phyloP scores from a whole-genome alignment of 2,329 filamentous ascomycete genomes.

The Setomelanomma holmii region DNA sequence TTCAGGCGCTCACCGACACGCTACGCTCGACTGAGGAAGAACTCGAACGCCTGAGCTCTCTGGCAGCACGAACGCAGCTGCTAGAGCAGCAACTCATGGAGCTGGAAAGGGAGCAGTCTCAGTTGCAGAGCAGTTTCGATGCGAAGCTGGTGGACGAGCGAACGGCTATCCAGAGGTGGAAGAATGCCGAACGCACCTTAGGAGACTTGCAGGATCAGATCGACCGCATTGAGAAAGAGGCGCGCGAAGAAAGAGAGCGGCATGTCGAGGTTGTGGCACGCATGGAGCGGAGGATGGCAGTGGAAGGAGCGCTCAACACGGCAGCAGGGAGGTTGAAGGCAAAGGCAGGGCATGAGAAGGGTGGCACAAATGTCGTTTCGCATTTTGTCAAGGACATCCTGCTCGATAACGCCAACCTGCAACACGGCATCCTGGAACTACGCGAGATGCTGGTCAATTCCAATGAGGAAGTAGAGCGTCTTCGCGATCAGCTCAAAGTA shows the following conservation, averaged over 20 bases:
- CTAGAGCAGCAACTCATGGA: slow-evolving; percentile 81
- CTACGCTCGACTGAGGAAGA: slow-evolving; percentile 80
- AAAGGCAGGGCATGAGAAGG: slow-evolving; percentile 66
- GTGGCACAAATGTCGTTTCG: slow-evolving; percentile 77
- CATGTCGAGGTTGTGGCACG: slow-evolving; percentile 82
- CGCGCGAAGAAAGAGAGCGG: slow-evolving; percentile 77
- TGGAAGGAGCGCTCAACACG: slow-evolving; percentile 81
- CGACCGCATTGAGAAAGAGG: slow-evolving; percentile 85
- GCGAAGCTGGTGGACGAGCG: slow-evolving; percentile 76
- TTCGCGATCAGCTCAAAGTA: slow-evolving; percentile 80
- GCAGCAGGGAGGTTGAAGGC: slow-evolving; percentile 82
- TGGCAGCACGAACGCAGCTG: slow-evolving; percentile 76
- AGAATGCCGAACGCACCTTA: slow-evolving; percentile 81
- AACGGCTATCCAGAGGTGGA: slow-evolving; percentile 82
- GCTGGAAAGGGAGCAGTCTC: slow-evolving; percentile 81
- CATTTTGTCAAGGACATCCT: slow-evolving; percentile 96
- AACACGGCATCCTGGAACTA: slow-evolving; percentile 89
- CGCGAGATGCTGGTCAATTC: slow-evolving; percentile 89
- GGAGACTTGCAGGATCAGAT: slow-evolving; percentile 83
- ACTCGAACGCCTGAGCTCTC: slow-evolving; percentile 74
- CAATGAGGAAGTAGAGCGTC: slow-evolving; percentile 88
- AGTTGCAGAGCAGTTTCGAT: slow-evolving; percentile 71
- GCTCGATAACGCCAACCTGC: slow-evolving; percentile 92
- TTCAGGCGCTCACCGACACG: slow-evolving; percentile 77
- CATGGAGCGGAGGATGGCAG: slow-evolving; percentile 81